These are phyloP conservation scores for Adansonia madagascariensis DNA, from an alignment of 441 rosid genomes.

Conservation along the genomic window DNA sequence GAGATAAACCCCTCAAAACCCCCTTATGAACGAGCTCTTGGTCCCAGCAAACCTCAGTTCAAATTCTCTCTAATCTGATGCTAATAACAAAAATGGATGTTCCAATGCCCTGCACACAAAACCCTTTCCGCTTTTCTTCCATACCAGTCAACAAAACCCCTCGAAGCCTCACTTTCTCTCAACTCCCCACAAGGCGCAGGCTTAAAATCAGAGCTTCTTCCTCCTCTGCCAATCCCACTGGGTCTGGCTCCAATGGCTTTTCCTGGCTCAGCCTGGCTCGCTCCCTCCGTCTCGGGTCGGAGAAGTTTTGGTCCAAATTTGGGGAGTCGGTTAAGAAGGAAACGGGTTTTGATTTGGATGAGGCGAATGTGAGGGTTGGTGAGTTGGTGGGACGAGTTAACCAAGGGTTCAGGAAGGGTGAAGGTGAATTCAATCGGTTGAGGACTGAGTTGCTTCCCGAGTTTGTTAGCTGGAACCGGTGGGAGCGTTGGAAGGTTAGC, in stretches of 20 bases:
- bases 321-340: slow-evolving; percentile 69
- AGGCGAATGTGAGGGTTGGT: slow-evolving; percentile 45
- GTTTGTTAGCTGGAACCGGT: slow-evolving; percentile 75
- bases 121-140: slow-evolving; percentile 50
- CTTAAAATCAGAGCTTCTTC: slow-evolving; percentile 37
- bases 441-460: slow-evolving; percentile 55
- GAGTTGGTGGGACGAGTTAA: slow-evolving; percentile 48
- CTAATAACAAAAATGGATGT: slow-evolving; percentile 36
- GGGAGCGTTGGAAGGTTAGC: slow-evolving; percentile 89
- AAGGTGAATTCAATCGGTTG: slow-evolving; percentile 49
- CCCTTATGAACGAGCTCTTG: background rate
- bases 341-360: slow-evolving; percentile 66
- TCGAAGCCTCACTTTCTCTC: slow-evolving; percentile 35
- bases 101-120: slow-evolving; percentile 39
- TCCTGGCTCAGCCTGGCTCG: slow-evolving; percentile 58
- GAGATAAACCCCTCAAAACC: slow-evolving; percentile 28
- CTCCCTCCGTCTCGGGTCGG: slow-evolving; percentile 56
- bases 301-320: slow-evolving; percentile 59
- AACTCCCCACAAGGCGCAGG: slow-evolving; percentile 39
- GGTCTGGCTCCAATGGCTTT: slow-evolving; percentile 57
- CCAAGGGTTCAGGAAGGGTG: slow-evolving; percentile 43
- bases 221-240: slow-evolving; percentile 51
- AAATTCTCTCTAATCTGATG: background rate
- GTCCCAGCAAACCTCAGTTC: background rate
- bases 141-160: slow-evolving; percentile 25